A percentile compares a stretch with the other conserved stretches of the same genome.
Evolutionary conservation across 305 asterid species (phyloP).

Genomic region (Plantago rigida): DNA sequence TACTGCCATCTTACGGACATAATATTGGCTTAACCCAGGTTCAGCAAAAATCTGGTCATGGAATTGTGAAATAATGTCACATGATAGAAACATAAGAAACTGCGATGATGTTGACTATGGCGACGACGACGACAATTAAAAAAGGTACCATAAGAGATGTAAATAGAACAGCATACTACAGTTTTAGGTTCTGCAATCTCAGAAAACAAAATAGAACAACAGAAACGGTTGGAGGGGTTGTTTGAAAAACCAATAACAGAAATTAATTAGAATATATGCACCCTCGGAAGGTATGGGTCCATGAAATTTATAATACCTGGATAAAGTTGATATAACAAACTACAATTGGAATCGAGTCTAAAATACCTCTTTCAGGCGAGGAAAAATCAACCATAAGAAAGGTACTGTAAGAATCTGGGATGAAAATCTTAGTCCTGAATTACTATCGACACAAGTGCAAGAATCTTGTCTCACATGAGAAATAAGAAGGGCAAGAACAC

Average conservation of each 20-base stretch:
- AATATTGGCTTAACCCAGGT: slow-evolving; percentile 53
- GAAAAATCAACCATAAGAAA: slow-evolving; percentile 73
- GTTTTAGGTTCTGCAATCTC: no score
- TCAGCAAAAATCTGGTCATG: slow-evolving; percentile 60
- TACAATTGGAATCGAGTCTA: slow-evolving; percentile 11
- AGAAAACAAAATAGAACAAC: no score
- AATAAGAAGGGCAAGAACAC: slow-evolving; percentile 46
- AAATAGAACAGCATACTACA: no score
- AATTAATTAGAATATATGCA: slow-evolving; percentile 1
- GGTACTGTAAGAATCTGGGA: slow-evolving; percentile 84
- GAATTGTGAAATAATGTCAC: slow-evolving; percentile 21
- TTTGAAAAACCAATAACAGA: slow-evolving; percentile 4
- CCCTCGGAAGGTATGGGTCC: not conserved
- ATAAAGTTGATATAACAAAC: not conserved
- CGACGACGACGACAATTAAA: no score
- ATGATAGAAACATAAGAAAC: slow-evolving; percentile 5
- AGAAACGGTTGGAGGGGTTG: no score
- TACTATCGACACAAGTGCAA: slow-evolving; percentile 59
- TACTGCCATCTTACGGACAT: slow-evolving; percentile 65
- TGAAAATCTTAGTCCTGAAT: slow-evolving; percentile 56
- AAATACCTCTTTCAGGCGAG: slow-evolving; percentile 78
- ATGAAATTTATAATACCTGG: slow-evolving; percentile 7
- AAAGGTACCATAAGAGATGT: no score
- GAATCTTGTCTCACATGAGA: slow-evolving; percentile 66
- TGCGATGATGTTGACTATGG: not conserved